These are phyloP conservation scores for Starmera quercuum DNA, from an alignment of 805 yeast genomes.

Conservation along the genomic window DNA sequence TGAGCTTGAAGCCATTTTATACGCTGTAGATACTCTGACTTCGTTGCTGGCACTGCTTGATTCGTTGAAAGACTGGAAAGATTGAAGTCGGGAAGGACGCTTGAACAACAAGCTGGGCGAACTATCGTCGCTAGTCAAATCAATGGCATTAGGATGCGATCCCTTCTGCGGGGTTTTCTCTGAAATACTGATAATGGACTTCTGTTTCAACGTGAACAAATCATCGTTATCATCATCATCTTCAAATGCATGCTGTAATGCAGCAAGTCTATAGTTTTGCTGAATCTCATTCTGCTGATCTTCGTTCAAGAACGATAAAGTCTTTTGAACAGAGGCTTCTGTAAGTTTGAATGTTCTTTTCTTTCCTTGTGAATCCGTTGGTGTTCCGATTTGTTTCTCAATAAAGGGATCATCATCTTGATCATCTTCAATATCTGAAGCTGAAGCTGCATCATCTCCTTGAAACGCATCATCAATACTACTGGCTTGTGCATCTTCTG, in stretches of 20 bases:
- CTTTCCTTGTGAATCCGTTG: slow-evolving; percentile 18
- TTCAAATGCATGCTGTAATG: slow-evolving; percentile 28
- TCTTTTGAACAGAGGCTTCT: slow-evolving; percentile 47
- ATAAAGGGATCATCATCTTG: slow-evolving; percentile 21
- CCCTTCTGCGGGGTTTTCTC: slow-evolving; percentile 20
- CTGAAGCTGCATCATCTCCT: slow-evolving; percentile 17
- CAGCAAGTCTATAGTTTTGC: background rate
- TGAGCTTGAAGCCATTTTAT: slow-evolving; percentile 47
- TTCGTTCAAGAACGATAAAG: slow-evolving; percentile 43
- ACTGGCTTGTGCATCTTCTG: slow-evolving; percentile 35
- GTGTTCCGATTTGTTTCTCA: slow-evolving; percentile 17
- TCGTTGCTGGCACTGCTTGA: slow-evolving; percentile 34
- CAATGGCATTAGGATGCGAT: slow-evolving; percentile 9
- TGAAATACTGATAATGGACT: slow-evolving; percentile 26
- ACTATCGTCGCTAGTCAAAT: slow-evolving; percentile 12
- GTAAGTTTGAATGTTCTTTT: slow-evolving; percentile 35
- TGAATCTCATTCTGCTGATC: slow-evolving; percentile 10
- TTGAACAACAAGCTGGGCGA: slow-evolving; percentile 18
- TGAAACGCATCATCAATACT: slow-evolving; percentile 9
- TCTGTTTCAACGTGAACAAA: slow-evolving; percentile 36
- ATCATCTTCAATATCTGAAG: slow-evolving; percentile 18
- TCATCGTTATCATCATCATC: slow-evolving; percentile 36
- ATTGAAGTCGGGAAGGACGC: slow-evolving; percentile 36
- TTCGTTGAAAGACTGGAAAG: slow-evolving; percentile 35
- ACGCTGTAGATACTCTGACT: slow-evolving; percentile 46